Base-by-base conservation (phyloP, 2,329 filamentous ascomycete species). In the Aspergillus terreus region DNA sequence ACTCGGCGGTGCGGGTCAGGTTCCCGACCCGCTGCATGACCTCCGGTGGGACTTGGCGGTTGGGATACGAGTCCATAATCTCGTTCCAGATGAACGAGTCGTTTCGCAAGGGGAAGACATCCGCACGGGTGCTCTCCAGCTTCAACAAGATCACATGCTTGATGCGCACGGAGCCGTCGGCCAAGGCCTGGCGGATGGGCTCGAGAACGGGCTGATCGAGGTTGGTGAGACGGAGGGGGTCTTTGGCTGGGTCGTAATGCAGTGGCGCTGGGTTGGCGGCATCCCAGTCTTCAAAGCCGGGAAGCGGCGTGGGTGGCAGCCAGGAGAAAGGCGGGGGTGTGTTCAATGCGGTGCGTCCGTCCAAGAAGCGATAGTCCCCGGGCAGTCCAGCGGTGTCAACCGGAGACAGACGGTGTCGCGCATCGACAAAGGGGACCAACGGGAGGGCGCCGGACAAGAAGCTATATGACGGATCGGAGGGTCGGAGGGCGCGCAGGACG, bases 101-200 rank as follows among this genome's bases (percentile, higher is more conserved):
- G 35, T 75, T 75, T 10, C 59, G 58, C 23, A 78, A 57, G 0
- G 76, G 75, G 23, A 77, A 78, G 3, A 77, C 68, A 46, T 78
- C 75, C 3, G 71, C 71, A 17, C 75, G 67, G 0, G 74, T 76
- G 41, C 74, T 76, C 49, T 78, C 75, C 2, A 78, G 62, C n/a
- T 74, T 67, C 2, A 78, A 49, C n/a, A 77, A 54, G 11, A 78
- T 58, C 4, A 78, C 63, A 50, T 78, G 74, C 44, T 74, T 73
- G 49, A 78, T 71, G 9, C 68, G 65, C 6, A 75, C 58, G 12
- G 56, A 52, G 4, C 55, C 57, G 14, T 54, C 57, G 17, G 53
- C 61, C 11, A 76, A 44, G 0, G 63, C 61, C 9, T 72, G 59
- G 1, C 53, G 59, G 11, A 64, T 46, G 3, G 57, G 54, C 11